Evolutionary conservation across 1,284 basidiomycete genomes (phyloP).

Genomic region (Puccinia coronata): DNA sequence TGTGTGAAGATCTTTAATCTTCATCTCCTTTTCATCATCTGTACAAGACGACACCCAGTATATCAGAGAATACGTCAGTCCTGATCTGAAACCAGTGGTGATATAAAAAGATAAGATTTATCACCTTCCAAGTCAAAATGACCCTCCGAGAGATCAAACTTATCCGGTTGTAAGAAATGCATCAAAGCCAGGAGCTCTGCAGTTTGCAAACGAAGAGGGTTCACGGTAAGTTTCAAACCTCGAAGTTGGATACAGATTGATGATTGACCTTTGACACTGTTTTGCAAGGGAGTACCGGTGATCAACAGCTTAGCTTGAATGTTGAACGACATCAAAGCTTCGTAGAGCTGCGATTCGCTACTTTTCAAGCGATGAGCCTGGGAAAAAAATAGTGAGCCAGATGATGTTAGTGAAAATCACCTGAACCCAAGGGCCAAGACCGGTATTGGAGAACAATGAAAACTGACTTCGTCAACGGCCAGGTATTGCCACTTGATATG

Average conservation of each 20-base stretch:
- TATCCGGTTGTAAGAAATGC: conserved; percentile 98
- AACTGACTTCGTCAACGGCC: conserved; percentile 84
- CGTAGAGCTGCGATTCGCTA: conserved; percentile 94
- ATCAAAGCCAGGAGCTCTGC: conserved; percentile 90
- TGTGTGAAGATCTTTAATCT: conserved; percentile 91
- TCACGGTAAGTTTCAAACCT: background rate
- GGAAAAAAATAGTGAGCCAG: background rate
- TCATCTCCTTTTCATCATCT: conserved; percentile 86
- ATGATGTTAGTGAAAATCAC: background rate
- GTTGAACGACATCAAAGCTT: conserved; percentile 84
- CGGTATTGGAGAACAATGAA: conserved; percentile 17
- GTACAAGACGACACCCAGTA: conserved; percentile 12
- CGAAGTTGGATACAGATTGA: conserved; percentile 11
- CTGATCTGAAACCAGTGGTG: conserved; percentile 51
- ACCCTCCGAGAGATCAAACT: conserved; percentile 66
- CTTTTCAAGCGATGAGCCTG: conserved; percentile 97
- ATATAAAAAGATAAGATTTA: conserved; percentile 35
- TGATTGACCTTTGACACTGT: conserved; percentile 90
- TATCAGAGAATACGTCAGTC: conserved; percentile 7
- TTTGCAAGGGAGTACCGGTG: conserved; percentile 96
- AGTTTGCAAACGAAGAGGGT: conserved; percentile 24
- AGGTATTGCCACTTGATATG: conserved; percentile 97
- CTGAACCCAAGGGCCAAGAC: background rate
- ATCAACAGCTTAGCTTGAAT: conserved; percentile 91
- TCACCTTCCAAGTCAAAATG: conserved; percentile 50